These are phyloP conservation scores for Picocystis sp. DNA, from an alignment of 163 green algal species.

Conservation along the genomic window DNA sequence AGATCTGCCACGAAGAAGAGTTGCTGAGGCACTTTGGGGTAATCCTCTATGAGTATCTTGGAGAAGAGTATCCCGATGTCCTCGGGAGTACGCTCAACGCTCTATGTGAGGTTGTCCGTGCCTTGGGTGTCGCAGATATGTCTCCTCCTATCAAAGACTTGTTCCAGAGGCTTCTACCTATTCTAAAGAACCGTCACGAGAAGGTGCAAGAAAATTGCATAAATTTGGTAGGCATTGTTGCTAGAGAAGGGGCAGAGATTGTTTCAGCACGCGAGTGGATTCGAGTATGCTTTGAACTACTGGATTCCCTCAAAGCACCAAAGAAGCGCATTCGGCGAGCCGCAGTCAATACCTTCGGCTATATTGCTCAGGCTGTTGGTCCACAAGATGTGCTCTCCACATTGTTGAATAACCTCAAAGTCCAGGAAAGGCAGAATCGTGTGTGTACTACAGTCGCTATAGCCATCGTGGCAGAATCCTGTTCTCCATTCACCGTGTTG, in stretches of 20 bases:
- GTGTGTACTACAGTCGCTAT: conserved; percentile 99
- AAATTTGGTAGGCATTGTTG: conserved; percentile 93
- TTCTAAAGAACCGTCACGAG: conserved; percentile 90
- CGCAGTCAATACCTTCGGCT: conserved; percentile 98
- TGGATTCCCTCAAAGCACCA: conserved; percentile 88
- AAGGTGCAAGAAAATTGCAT: conserved; percentile 96
- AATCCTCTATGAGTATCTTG: conserved; percentile 95
- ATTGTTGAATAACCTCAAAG: conserved; percentile 98
- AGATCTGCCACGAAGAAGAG: conserved; percentile 87
- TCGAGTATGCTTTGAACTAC: conserved; percentile 98
- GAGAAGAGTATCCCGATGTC: conserved; percentile 98
- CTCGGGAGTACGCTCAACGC: conserved; percentile 71
- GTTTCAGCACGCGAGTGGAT: conserved; percentile 98
- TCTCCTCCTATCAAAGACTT: conserved; percentile 98
- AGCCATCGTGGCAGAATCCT: conserved; percentile 97
- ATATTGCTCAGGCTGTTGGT: conserved; percentile 97
- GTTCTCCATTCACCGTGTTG: conserved; percentile 95
- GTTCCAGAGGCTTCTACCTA: conserved; percentile 88
- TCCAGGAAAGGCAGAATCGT: conserved; percentile 96
- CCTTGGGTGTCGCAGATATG: conserved; percentile 97
- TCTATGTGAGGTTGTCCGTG: conserved; percentile 67
- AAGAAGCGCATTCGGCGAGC: conserved; percentile 34
- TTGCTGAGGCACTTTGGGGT: conserved; percentile 91
- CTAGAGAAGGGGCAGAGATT: conserved; percentile 78
- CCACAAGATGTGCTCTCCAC: conserved; percentile 95